These are phyloP conservation scores for Cladosporium sp. DNA, from an alignment of 2,329 filamentous ascomycete species.

Conservation along the genomic window DNA sequence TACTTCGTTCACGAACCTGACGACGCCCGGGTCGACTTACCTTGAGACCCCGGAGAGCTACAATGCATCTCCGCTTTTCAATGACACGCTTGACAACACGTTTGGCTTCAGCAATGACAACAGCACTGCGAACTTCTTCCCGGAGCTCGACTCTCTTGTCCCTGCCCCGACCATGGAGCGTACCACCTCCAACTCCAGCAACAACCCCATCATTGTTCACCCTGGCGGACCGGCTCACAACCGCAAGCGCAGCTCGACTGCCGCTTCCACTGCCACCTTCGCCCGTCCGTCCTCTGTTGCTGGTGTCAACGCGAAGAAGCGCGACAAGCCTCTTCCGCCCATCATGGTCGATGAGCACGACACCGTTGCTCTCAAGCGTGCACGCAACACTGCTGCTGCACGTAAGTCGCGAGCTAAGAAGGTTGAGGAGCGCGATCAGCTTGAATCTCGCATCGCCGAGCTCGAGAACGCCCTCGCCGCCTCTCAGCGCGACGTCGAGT, in stretches of 20 bases:
- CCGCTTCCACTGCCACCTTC: slow-evolving; percentile 33
- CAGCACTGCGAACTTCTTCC: slow-evolving; percentile 50
- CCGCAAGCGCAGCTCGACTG: slow-evolving; percentile 32
- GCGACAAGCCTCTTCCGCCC: slow-evolving; percentile 72
- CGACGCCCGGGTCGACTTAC: slow-evolving; percentile 69
- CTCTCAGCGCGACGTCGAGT: slow-evolving; percentile 12
- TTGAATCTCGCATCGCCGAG: slow-evolving; percentile 63
- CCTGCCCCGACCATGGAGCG: slow-evolving; percentile 35
- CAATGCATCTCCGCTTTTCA: slow-evolving; percentile 73
- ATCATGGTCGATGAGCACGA: slow-evolving; percentile 72
- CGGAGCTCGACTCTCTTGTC: slow-evolving; percentile 37
- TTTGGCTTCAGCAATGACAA: slow-evolving; percentile 57
- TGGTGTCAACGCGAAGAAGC: slow-evolving; percentile 65
- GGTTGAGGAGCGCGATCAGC: slow-evolving; percentile 64
- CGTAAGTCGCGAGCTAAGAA: slow-evolving; percentile 89
- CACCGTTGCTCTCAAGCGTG: slow-evolving; percentile 79
- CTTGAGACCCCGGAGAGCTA: slow-evolving; percentile 72
- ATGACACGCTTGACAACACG: slow-evolving; percentile 40
- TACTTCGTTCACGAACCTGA: slow-evolving; percentile 72
- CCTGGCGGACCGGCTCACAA: slow-evolving; percentile 27
- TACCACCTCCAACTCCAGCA: slow-evolving; percentile 29
- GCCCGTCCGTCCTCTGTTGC: slow-evolving; percentile 60
- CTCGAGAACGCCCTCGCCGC: slow-evolving; percentile 35
- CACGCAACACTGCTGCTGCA: slow-evolving; percentile 86
- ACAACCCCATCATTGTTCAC: slow-evolving; percentile 32